Evolutionary conservation across 1,284 basidiomycete genomes (phyloP), one percentile per base, ranked within the genome.

Genomic region (Leccinum solheimii): DNA sequence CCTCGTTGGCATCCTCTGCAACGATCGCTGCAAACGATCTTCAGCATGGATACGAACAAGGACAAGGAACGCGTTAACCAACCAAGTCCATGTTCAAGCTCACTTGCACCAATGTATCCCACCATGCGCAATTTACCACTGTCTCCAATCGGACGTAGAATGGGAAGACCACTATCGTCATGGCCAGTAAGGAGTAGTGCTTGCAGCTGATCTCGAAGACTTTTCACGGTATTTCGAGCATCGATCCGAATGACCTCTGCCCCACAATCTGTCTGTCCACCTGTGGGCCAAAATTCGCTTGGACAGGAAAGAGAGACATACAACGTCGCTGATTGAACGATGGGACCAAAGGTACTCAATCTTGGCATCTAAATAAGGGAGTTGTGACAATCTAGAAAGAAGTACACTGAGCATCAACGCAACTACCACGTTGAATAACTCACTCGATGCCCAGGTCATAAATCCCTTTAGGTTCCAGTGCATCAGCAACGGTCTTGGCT

Each of bases 21-120:
- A 94, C 86, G 56, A 91, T 84, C 59, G 85, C 93, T 93, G 68
- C 32, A 55, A 36, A 62, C 7, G 3, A 10, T 49, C 59, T 59
- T 52, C 53, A 63, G 26, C 36, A 55, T 52, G 7, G 8, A 10
- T 4, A 59, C 6, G 45, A 14, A 49, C 10, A 26, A 62, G 49
- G 16, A 49, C 10, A 26, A 62, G 49, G 54, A 61, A 45, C 2
- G 5, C 40, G 56, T 60, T 51, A 19, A 79, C 87, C 66, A 72
- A 95, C 94, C 85, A n/a, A 97, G 78, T 3, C 94, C 95, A 75
- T 98, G 94, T 70, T 97, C 95, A 30, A 99, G 83, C 75, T 98
- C 97, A 71, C 89, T 94, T 36, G 90, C 86, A 0, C 95, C 94
- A 64, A 98, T 91, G 75, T 96, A 97, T 3, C 95, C 97, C n/a